Evolutionary conservation across 768 basidiomycete genomes (phyloP), one percentile per base, ranked within the genome.

Genomic region (Punctularia strigosozonata): DNA sequence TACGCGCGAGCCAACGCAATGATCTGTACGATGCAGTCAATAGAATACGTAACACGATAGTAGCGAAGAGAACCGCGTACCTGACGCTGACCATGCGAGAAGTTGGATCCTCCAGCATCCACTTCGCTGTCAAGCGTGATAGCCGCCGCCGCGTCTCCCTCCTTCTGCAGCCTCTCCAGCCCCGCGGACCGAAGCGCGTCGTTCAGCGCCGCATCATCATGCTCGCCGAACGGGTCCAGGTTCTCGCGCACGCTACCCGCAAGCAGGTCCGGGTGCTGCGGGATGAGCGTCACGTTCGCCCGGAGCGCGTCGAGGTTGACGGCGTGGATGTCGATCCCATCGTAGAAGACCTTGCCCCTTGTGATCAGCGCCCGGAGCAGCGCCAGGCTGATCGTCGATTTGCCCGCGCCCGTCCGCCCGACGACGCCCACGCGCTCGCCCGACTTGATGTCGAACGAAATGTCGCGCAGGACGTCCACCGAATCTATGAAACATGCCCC

Each of bases 301-400:
- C 71, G 52, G 2, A 75, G 54, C 3, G 61, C 64, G 39, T 71
- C 59, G 6, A 73, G 53, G 45, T 73, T 73, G 48, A 73, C 46
- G 6, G 51, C 44, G 25, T 55, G 49, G 0, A 63, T 66, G 12
- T 50, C 49, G 6, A 64, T 25, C 3, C 68, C 70, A 41, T 73
- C 72, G 42, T 65, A 69, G 36, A 49, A 50, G 7, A 73, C 64
- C n/a, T 57, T 53, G 3, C 74, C 73, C 12, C 63, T 58, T 1
- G 68, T 71, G 10, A 59, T 55, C 24, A 76, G 66, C 52, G 70
- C 62, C 0, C 71, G 60, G 3, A 76, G 54, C 4, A 76, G 56
- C 0, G 72, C 61, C 7, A 75, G 51, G 2, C 68, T 67, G 38
- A 68, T 50, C 14, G 79, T 77, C n/a, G n/a, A n/a, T 43, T 48